Evolutionary conservation across 2,329 filamentous ascomycete species (phyloP).

Genomic region (Curvularia spicifera): DNA sequence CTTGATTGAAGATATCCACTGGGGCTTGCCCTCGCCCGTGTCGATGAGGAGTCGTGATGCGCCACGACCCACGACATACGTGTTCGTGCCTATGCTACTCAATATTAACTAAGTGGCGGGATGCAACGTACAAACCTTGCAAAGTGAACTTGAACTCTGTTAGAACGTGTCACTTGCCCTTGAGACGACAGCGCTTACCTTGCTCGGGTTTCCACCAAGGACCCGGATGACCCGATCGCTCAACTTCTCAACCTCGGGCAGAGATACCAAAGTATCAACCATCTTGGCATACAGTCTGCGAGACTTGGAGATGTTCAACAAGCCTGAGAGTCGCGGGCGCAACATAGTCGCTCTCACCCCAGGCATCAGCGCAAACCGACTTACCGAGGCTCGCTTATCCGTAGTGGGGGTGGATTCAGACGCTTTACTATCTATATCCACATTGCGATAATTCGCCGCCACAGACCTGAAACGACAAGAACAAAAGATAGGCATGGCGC

Average conservation of each 20-base stretch:
- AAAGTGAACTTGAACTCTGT: constrained; percentile 61
- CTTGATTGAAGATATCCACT: constrained; percentile 73
- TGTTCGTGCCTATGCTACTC: constrained; percentile 77
- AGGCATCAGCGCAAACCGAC: constrained; percentile 9
- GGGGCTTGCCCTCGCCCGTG: constrained; percentile 79
- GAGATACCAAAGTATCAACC: constrained; percentile 65
- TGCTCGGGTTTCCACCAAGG: constrained; percentile 87
- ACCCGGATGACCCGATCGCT: constrained; percentile 82
- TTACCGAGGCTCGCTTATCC: constrained; percentile 40
- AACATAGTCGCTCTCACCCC: constrained; percentile 36
- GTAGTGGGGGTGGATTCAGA: constrained; percentile 25
- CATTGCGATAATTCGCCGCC: constrained; percentile 11
- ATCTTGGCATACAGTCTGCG: constrained; percentile 54
- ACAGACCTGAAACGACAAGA: neutral
- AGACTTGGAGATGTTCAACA: constrained; percentile 24
- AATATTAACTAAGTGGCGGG: constrained; percentile 11
- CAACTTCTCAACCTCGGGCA: constrained; percentile 78
- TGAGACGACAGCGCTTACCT: constrained; percentile 57
- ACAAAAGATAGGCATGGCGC: constrained; percentile 27
- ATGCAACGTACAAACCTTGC: constrained; percentile 58
- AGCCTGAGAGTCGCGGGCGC: constrained; percentile 30
- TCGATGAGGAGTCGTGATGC: constrained; percentile 79
- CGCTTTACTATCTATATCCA: constrained; percentile 32
- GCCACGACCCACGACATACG: constrained; percentile 86
- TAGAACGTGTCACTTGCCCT: constrained; percentile 11